These are phyloP conservation scores for Rhizopogon vesiculosus DNA, from an alignment of 768 basidiomycete genomes.

Conservation along the genomic window DNA sequence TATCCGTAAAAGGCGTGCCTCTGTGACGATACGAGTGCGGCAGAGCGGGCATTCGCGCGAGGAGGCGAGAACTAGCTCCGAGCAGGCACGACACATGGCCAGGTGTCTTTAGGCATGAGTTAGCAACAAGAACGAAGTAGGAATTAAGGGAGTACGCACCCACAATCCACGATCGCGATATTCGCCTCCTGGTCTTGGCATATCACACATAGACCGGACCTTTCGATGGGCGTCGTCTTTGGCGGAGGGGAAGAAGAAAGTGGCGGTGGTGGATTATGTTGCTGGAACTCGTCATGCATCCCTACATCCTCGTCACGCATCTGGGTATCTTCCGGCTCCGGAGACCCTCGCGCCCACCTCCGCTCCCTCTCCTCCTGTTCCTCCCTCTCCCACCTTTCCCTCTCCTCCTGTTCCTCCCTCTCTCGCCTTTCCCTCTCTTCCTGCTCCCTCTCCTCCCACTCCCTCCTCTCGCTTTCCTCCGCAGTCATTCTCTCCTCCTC, in stretches of 20 bases:
- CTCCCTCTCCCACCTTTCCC: constrained; percentile 7
- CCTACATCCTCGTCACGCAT: neutral
- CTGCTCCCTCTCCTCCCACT: constrained; percentile 15
- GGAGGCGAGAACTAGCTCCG: constrained; percentile 73
- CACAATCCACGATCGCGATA: constrained; percentile 92
- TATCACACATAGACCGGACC: constrained; percentile 80
- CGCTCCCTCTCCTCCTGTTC: constrained; percentile 10
- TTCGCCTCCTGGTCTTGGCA: constrained; percentile 95
- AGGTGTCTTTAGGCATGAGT: constrained; percentile 51
- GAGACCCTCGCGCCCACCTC: constrained; percentile 7
- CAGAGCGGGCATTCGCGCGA: constrained; percentile 89
- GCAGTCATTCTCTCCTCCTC: constrained; percentile 57
- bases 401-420: constrained; percentile 7
- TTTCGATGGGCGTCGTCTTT: constrained; percentile 35
- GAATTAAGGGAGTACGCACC: constrained; percentile 44
- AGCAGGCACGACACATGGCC: constrained; percentile 72
- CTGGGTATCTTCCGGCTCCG: constrained; percentile 3
- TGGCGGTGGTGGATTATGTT: constrained; percentile 6
- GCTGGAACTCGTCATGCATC: constrained; percentile 4
- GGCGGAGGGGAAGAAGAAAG: constrained; percentile 17
- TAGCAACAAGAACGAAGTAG: neutral
- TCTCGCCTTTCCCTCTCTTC: constrained; percentile 12
- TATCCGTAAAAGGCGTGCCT: constrained; percentile 74
- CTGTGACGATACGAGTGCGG: constrained; percentile 82
- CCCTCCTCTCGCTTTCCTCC: constrained; percentile 30